Evolutionary conservation across 2,329 filamentous ascomycete species (phyloP).

Genomic region (Boeremia exigua): DNA sequence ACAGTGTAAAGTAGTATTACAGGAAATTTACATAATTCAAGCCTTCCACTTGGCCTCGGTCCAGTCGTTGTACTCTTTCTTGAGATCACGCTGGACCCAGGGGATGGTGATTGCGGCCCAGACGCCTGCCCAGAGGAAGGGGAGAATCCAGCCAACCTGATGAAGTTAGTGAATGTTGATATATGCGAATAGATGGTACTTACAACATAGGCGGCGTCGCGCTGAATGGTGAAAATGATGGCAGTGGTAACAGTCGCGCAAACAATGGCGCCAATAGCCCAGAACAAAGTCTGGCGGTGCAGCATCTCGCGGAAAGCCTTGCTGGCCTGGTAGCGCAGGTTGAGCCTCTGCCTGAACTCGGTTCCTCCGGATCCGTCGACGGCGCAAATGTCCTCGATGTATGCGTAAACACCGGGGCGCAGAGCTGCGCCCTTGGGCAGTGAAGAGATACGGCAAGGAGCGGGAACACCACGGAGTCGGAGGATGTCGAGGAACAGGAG

Average conservation of each 20-base stretch:
- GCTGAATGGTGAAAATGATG: constrained; percentile 55
- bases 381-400: constrained; percentile 62
- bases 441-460: constrained; percentile 60
- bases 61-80: constrained; percentile 46
- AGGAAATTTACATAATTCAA: constrained; percentile 20
- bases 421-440: constrained; percentile 58
- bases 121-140: constrained; percentile 58
- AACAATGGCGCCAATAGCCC: constrained; percentile 55
- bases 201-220: constrained; percentile 57
- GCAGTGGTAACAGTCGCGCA: constrained; percentile 52
- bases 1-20: constrained; percentile 8
- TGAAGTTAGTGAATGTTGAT: neutral
- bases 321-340: constrained; percentile 60
- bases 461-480: constrained; percentile 53
- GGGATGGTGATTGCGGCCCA: constrained; percentile 55
- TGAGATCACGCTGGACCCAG: constrained; percentile 52
- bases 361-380: constrained; percentile 62
- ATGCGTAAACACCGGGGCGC: constrained; percentile 60
- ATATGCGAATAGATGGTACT: too few species aligned
- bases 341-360: constrained; percentile 59
- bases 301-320: constrained; percentile 62
- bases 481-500: constrained; percentile 58
- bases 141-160: constrained; percentile 56
- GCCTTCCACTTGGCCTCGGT: constrained; percentile 47
- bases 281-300: constrained; percentile 59